Base-by-base conservation (phyloP, 2,329 filamentous ascomycete species). In the Monilinia laxa region DNA sequence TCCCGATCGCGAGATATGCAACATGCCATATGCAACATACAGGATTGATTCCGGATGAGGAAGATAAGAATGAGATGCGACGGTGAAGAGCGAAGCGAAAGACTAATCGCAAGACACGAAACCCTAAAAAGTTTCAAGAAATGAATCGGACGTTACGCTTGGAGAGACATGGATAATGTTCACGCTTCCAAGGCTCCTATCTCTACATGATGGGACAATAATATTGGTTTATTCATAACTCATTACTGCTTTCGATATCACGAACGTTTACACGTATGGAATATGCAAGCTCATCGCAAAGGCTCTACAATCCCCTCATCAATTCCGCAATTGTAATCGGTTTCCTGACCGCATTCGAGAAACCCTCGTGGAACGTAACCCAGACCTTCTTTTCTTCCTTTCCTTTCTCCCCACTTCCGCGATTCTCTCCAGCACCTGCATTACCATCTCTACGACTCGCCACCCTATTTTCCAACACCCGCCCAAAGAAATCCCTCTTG, bases 301-400 rank as follows among this genome's bases (percentile, higher is more conserved):
- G 7, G 0, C n/a, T 78, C n/a, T 78, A 90, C 67, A 93, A 75
- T 3, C 85, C 88, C 66, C 81, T 83, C 82, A 97, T 79, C 73
- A 97, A 85, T 77, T 97, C 93, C 69, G 85, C 84, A 76, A 97
- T 77, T 11, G 90, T 90, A 69, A 97, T 87, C 2, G 92, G 91
- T 77, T 96, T 97, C 77, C 90, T 84, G 68, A 97, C 93, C 14
- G 93, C 93, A 82, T 97, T 97, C 66, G 92, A 95, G 76, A 92
- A 88, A 0, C 93, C 93, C 79, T 97, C 93, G 74, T 97, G 88
- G 77, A 88, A 97, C 70, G 87, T 94, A 53, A 96, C 87, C 93
- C 93, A 97, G 4, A 93, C 90, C 72, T 89, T 85, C 60, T 82
- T 83, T 58, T 84, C 84, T 66, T 78, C 76, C 51, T 74, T 77